Evolutionary conservation across 78 protist genomes (phyloP), one percentile per base, ranked within the genome.

Genomic region (Blattamonas nauphoetae): DNA sequence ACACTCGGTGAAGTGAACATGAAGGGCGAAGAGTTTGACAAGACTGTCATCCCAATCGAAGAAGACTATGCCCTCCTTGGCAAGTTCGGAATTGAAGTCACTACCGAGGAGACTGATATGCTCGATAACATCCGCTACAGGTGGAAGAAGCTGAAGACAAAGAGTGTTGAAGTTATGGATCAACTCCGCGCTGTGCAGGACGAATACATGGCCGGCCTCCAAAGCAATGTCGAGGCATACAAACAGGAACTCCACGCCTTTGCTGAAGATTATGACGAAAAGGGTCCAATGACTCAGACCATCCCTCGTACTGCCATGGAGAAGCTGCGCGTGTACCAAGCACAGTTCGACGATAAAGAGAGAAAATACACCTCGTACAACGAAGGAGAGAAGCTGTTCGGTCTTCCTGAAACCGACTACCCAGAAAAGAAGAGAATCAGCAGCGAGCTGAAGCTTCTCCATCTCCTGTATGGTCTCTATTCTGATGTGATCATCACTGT

Each of bases 351-450:
- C 38, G 95, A 93, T 77, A 88, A 82, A n/a, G 89, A 92, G 90
- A 89, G 96, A 38, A 88, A 87, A 77, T 91, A 81, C 85, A 45
- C 1, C 11, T 45, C 90, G 34, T 95, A 89, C 87, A 4, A n/a
- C 1, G 95, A 45, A 5, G 97, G 97, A 38, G 96, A 95, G 89
- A 91, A 85, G 79, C 88, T 95, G 21, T 95, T 95, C 78, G 95
- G 95, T n/a, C 89, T 95, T 46, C 92, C 94, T 2, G 42, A 46
- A 4, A 88, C 92, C 11, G 83, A 88, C 46, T 95, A 91, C 86
- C 95, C 97, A 4, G 91, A 91, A 46, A 87, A 93, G 78, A 87
- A 3, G 63, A 34, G 44, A 35, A 87, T 89, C 41, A 45, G 88
- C 88, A 86, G 84, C 85, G 92, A 95, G 87, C 91, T 95, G 11